These are phyloP conservation scores for Arthrinium phaeospermum DNA, from an alignment of 2,329 filamentous ascomycete species.

Conservation along the genomic window DNA sequence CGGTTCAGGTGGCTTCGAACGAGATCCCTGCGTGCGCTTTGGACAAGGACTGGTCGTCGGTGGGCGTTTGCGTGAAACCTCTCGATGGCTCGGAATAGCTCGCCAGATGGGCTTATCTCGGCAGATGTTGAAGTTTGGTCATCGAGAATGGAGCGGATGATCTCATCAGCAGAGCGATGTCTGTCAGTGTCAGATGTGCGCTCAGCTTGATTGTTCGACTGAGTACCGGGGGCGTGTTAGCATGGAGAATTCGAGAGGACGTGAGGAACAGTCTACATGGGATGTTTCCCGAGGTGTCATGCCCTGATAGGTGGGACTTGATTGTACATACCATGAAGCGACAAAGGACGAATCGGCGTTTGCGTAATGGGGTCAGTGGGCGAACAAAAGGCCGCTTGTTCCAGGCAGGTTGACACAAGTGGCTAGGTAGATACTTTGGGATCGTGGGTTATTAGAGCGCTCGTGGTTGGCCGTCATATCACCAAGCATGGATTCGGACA, in stretches of 20 bases:
- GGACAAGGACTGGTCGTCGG: conserved; percentile 31
- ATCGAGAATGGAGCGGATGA: conserved; percentile 47
- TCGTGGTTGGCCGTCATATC: background rate
- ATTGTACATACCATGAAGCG: conserved; percentile 21
- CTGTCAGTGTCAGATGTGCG: conserved; percentile 32
- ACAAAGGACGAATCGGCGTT: conserved; percentile 18
- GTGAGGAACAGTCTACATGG: conserved; percentile 18
- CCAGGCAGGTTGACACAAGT: background rate
- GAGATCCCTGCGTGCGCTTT: conserved; percentile 29
- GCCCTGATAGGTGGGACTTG: conserved; percentile 1
- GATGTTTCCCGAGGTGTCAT: conserved; percentile 16
- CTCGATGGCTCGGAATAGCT: conserved; percentile 50
- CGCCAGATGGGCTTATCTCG: conserved; percentile 48
- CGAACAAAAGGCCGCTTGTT: conserved; percentile 1
- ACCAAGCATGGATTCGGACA: background rate
- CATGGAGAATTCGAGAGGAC: conserved; percentile 19
- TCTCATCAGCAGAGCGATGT: conserved; percentile 39
- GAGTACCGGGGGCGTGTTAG: conserved; percentile 20
- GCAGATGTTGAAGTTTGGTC: conserved; percentile 40
- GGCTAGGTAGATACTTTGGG: background rate
- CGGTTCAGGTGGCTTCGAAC: conserved; percentile 31
- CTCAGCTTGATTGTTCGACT: conserved; percentile 40
- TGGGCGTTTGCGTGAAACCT: conserved; percentile 45
- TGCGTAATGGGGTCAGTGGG: conserved; percentile 9
- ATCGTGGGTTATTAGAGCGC: background rate